A percentile compares a stretch with the other conserved stretches of the same genome.
Conservation (phyloP, 768 basidiomycete species). For the Cystofilobasidium bisporidii region DNA sequence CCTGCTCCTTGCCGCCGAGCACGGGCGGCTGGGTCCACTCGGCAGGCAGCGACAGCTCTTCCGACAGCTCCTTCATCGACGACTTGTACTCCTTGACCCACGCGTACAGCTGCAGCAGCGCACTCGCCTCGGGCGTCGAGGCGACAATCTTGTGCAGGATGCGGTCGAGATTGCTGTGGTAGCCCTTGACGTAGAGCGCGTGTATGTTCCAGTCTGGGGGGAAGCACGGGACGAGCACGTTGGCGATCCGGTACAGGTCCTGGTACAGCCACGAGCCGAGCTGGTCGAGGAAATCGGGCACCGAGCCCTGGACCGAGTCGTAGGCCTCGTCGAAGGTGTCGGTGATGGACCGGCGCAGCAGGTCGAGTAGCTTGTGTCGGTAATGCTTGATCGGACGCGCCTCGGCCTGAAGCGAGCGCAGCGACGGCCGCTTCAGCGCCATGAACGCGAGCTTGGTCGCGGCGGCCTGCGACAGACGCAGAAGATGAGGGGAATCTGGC, state of each 20-base stretch:
- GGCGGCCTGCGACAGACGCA: conserved; percentile 71
- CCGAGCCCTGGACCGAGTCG: conserved; percentile 53
- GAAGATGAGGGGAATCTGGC: too few species aligned
- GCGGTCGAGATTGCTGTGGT: conserved; percentile 73
- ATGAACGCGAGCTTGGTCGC: conserved; percentile 48
- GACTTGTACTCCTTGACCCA: conserved; percentile 95
- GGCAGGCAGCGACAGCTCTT: conserved; percentile 72
- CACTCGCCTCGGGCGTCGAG: conserved; percentile 75
- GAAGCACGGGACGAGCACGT: conserved; percentile 80
- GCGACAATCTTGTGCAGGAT: conserved; percentile 61
- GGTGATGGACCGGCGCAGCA: conserved; percentile 66
- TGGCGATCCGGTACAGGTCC: conserved; percentile 85
- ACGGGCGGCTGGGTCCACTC: conserved; percentile 79
- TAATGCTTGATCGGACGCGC: conserved; percentile 92
- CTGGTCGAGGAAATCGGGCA: conserved; percentile 62
- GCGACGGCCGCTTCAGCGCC: conserved; percentile 34
- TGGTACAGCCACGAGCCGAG: conserved; percentile 80
- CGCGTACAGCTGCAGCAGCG: conserved; percentile 71
- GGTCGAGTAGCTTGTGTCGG: conserved; percentile 73
- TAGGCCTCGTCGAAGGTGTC: conserved; percentile 61
- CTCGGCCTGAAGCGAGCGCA: conserved; percentile 84
- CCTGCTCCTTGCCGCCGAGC: conserved; percentile 89
- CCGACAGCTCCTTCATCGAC: conserved; percentile 97
- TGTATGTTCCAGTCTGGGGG: conserved; percentile 86
- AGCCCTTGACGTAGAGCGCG: conserved; percentile 69